Evolutionary conservation across 176 grass and related monocot species (phyloP), one percentile per base, ranked within the genome.

Genomic region (Carex cristatella): DNA sequence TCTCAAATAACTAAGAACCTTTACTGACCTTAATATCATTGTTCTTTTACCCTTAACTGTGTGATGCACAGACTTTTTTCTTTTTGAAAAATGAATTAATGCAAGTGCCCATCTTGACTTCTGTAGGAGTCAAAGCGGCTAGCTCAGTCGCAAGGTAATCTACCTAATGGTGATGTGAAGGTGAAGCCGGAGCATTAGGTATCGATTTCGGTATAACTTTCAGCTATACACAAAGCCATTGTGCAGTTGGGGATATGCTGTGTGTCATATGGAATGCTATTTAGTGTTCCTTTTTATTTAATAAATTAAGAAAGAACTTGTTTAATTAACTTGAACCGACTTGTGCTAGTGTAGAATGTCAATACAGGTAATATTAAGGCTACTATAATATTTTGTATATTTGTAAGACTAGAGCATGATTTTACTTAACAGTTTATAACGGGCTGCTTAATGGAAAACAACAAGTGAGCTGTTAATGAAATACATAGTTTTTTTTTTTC

Each of bases 151-250:
- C 95, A 98, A 33, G 85, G 53, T 62, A 59, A 18, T 80, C 71
- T 98, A 87, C 88, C 95, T 56, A 93, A 98, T 81, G 95, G 95
- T 71, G 93, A 98, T 92, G 87, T 79, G 60, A 94, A 92, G 86
- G 79, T 94, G 62, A 98, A 98, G 84, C 12, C 88, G 2, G 95
- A 98, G 88, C 88, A 94, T 69, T 93, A 83, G 89, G 51, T 32
- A 82, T 49, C 0, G 18, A 2, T 42, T 79, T 77, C 11, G 23
- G 19, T 81, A 28, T 0, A 51, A 11, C 48, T 83, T 16, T 65
- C 7, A 67, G 30, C 53, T 83, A 48, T 79, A 31, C 30, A 58
- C 28, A 82, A 8, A 33, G 18, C 10, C 35, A 27, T 82, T 37
- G 19, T 46, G 60, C 59, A 81, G 19, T 61, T 46, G 30, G 40